Base-by-base conservation (phyloP, 106 monocot genomes). In the Apostasia shenzhenica region DNA sequence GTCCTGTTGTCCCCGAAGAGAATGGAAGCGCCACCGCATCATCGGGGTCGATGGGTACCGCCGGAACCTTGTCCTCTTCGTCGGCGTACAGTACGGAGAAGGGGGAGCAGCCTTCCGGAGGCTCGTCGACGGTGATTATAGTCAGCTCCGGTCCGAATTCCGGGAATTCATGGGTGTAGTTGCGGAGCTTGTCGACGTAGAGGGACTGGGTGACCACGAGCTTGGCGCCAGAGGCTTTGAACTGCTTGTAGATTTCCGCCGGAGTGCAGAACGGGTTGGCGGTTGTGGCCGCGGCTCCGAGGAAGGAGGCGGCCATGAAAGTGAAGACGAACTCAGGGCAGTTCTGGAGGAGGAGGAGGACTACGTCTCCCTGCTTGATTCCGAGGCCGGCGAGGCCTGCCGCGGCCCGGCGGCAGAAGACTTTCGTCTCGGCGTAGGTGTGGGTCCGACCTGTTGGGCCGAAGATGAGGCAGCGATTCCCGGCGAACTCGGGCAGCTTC, bases 1-100 rank as follows among this genome's bases (percentile, higher is more conserved):
- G 64, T 5, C 91, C 95, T 10, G 91, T 95, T 9, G 95, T 95
- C 3, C 95, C 95, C 12, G 95, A 95, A 37, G 95, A 95, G 77
- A 84, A 95, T 8, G 95, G 95, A 39, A 95, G 70, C 56, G 88
- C 83, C 6, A 92, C 95, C 0, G 95, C 54, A 50, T 86, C 80
- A 48, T 84, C 78, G 6, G 86, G 64, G 5, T 76, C 55, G 59
- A 89, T 74, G 53, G 44, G 12, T 13, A 78, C 75, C 41, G 74
- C 81, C 2, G 81, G 78, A 0, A 82, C 5, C 1, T 13, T 57
- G 0, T 11, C 42, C 42, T 76, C 76, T 48, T 76, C 82, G 45
- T 70, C 80, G 5, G 56, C 65, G 6, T n/a, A 56, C 1, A 69
- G 13, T 6, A 91, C 43, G 0, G 74, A 73, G 74, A 92, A 91